Percentiles rank a stretch among this genome's conserved stretches.
Conservation (phyloP, 164 flowering plant genomes). For the Magnolia kwangsiensis region DNA sequence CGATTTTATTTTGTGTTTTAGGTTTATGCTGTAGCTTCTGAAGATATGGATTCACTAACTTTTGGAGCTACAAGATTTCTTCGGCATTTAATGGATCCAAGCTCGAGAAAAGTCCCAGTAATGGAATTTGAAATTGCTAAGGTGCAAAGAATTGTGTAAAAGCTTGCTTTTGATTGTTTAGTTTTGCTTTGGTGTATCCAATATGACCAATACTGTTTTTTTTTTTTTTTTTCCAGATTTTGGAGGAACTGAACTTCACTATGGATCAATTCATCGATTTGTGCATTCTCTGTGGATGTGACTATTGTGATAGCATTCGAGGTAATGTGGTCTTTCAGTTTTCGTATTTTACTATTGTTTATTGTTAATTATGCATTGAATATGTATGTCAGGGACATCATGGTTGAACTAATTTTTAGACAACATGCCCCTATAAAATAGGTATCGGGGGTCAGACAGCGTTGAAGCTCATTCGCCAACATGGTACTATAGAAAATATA, state of each 20-base stretch:
- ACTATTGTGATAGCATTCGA: conserved; percentile 92
- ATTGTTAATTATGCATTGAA: neutral
- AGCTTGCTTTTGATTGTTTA: conserved; percentile 5
- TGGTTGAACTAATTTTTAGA: neutral
- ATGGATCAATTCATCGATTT: conserved; percentile 98
- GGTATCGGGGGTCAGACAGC: conserved; percentile 96
- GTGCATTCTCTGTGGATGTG: conserved; percentile 97
- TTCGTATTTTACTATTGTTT: neutral
- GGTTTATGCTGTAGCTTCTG: conserved; percentile 99
- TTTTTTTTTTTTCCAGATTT: conserved; percentile 61
- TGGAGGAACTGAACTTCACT: conserved; percentile 76
- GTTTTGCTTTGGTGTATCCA: conserved; percentile 5
- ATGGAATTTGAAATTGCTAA: conserved; percentile 91
- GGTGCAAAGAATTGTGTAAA: conserved; percentile 36
- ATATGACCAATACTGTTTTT: neutral
- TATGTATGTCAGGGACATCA: neutral
- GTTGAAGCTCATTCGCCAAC: conserved; percentile 87
- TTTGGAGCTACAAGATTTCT: conserved; percentile 97
- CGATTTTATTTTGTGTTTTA: conserved; percentile 16
- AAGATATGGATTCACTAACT: conserved; percentile 98
- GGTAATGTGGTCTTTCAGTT: conserved; percentile 40
- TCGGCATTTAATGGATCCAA: conserved; percentile 96
- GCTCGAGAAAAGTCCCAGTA: conserved; percentile 87
- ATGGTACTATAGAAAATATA: conserved; percentile 86
- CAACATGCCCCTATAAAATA: conserved; percentile 17